Evolutionary conservation across 345 rosid species (phyloP).

Genomic region (Brassica incana): DNA sequence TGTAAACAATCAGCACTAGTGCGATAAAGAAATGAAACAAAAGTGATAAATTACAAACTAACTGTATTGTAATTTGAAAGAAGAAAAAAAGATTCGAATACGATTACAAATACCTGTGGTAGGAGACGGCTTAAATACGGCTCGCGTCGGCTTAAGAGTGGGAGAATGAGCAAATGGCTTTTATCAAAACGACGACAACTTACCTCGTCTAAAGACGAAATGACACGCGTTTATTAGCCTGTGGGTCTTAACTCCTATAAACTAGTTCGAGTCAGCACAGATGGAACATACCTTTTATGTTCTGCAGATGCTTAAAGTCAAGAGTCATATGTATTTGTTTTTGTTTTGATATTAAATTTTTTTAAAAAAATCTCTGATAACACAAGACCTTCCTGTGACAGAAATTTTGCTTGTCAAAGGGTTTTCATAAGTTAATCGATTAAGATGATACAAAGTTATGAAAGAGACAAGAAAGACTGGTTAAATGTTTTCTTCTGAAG

Average conservation of each 20-base stretch:
- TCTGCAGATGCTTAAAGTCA: neutral
- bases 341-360: neutral
- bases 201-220: neutral
- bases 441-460: neutral
- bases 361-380: neutral
- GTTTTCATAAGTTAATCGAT: neutral
- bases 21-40: neutral
- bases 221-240: neutral
- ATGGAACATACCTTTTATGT: neutral
- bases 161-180: neutral
- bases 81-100: neutral
- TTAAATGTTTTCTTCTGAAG: neutral
- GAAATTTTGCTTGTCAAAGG: neutral
- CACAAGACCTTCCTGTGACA: neutral
- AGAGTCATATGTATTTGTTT: conserved; percentile 11
- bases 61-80: neutral
- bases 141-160: conserved; percentile 23
- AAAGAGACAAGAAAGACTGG: neutral
- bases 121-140: conserved; percentile 32
- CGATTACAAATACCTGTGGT: conserved; percentile 9
- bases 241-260: neutral
- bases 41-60: conserved; percentile 10
- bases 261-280: conserved; percentile 10
- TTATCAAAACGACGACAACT: conserved; percentile 19
- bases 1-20: conserved; percentile 11